phyloP scores from a whole-genome alignment of 2,329 filamentous ascomycete genomes.

The Dactylellina drechsleri region DNA sequence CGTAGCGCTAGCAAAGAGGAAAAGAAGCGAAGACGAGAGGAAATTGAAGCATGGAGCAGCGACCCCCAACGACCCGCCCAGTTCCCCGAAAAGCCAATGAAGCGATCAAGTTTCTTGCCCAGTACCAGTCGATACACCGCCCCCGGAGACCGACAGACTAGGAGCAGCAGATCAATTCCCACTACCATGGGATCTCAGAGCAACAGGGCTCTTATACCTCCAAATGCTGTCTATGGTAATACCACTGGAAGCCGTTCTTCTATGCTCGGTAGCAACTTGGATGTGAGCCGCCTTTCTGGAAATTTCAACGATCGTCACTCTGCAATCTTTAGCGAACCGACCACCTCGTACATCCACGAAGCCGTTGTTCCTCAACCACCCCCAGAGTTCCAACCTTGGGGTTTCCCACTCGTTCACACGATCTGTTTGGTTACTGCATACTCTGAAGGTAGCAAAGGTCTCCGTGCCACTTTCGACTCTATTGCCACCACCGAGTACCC shows the following conservation, averaged over 20 bases:
- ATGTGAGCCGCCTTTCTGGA: slow-evolving; percentile 63
- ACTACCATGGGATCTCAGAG: slow-evolving; percentile 96
- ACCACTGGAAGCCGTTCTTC: slow-evolving; percentile 70
- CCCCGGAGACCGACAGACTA: slow-evolving; percentile 70
- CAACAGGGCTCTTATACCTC: slow-evolving; percentile 76
- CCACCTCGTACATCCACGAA: slow-evolving; percentile 77
- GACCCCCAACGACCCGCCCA: slow-evolving; percentile 94
- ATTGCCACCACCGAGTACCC: slow-evolving; percentile 98
- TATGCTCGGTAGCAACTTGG: slow-evolving; percentile 62
- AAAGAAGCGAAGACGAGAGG: slow-evolving; percentile 83
- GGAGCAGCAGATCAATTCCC: slow-evolving; percentile 67
- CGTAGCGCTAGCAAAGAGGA: slow-evolving; percentile 79
- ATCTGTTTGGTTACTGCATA: slow-evolving; percentile 97
- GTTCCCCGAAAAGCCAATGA: slow-evolving; percentile 72
- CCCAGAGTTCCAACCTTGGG: slow-evolving; percentile 96
- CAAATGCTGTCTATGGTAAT: slow-evolving; percentile 74
- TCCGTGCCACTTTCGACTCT: slow-evolving; percentile 93
- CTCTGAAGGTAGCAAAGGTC: slow-evolving; percentile 91
- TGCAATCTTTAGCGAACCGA: slow-evolving; percentile 52
- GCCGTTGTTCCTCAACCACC: slow-evolving; percentile 95
- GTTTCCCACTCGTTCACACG: slow-evolving; percentile 89
- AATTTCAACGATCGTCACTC: slow-evolving; percentile 52
- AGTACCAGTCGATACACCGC: slow-evolving; percentile 86
- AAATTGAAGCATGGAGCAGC: slow-evolving; percentile 98
- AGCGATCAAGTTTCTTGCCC: slow-evolving; percentile 87